A percentile compares a stretch with the other conserved stretches of the same genome.
Evolutionary conservation across 345 rosid genomes (phyloP).

Genomic region (Eutrema japonicum): DNA sequence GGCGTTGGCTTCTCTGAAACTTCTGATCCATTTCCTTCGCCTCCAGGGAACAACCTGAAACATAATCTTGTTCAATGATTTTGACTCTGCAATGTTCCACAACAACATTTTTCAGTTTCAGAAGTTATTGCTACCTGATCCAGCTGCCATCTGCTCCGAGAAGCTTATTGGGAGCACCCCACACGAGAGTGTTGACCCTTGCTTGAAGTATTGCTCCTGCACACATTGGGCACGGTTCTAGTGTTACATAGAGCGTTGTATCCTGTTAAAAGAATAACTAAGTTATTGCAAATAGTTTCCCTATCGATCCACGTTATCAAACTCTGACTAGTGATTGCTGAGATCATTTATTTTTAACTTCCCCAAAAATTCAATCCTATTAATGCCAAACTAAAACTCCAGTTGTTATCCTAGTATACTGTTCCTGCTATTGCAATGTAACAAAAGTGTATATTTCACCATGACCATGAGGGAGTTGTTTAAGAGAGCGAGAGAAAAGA

Average conservation of each 20-base stretch:
- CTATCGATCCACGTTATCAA: neutral
- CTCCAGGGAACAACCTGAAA: constrained; percentile 77
- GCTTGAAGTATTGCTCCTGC: constrained; percentile 99
- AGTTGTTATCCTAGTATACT: neutral
- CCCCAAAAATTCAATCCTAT: neutral
- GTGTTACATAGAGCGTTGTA: constrained; percentile 85
- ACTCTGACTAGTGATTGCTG: neutral
- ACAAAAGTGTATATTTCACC: neutral
- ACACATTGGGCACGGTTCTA: constrained; percentile 98
- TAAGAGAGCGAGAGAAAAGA: constrained; percentile 21
- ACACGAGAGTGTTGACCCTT: constrained; percentile 79
- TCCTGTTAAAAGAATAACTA: constrained; percentile 51
- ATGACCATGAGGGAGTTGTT: neutral
- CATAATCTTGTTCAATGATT: constrained; percentile 1
- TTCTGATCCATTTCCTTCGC: constrained; percentile 50
- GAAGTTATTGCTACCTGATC: constrained; percentile 59
- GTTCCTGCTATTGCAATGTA: constrained; percentile 20
- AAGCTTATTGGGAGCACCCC: constrained; percentile 99
- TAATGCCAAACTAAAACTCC: neutral
- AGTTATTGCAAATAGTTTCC: constrained; percentile 10
- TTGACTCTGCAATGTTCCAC: neutral
- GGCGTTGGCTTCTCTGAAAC: constrained; percentile 66
- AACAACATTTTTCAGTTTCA: constrained; percentile 11
- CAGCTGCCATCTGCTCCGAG: constrained; percentile 99
- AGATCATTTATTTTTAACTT: constrained; percentile 1